These are phyloP conservation scores for Elsinoe arachidis DNA, from an alignment of 2,329 filamentous ascomycete genomes.

Conservation along the genomic window DNA sequence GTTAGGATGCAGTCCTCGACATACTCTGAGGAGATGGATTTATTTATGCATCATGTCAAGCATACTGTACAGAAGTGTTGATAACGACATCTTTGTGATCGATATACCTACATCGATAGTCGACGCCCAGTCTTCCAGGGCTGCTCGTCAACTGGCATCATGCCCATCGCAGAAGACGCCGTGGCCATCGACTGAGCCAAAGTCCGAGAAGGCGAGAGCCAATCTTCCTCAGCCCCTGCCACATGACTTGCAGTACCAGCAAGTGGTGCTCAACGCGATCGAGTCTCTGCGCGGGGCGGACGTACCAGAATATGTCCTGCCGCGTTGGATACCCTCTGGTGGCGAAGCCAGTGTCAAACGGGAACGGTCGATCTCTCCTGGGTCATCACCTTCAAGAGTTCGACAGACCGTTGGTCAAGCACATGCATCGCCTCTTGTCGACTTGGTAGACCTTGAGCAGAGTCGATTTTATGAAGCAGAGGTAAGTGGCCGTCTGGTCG, in stretches of 20 bases:
- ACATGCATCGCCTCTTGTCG: too few species aligned
- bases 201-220: constrained; percentile 37
- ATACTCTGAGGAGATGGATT: too few species aligned
- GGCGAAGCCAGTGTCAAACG: neutral
- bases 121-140: constrained; percentile 47
- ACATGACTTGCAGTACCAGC: constrained; percentile 29
- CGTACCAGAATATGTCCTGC: neutral
- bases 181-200: constrained; percentile 50
- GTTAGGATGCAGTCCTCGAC: too few species aligned
- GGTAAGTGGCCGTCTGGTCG: neutral
- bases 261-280: constrained; percentile 33
- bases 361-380: neutral
- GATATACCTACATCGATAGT: constrained; percentile 65
- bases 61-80: constrained; percentile 47
- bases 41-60: neutral
- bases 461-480: too few species aligned
- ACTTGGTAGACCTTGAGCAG: too few species aligned
- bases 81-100: constrained; percentile 48
- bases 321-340: neutral
- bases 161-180: constrained; percentile 37
- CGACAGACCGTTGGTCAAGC: too few species aligned
- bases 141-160: constrained; percentile 32
- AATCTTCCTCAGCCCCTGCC: constrained; percentile 28
- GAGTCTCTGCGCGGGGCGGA: constrained; percentile 23
- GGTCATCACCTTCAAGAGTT: too few species aligned